Base-by-base conservation (phyloP, 2,329 filamentous ascomycete species). In the Penicillium frequentans region DNA sequence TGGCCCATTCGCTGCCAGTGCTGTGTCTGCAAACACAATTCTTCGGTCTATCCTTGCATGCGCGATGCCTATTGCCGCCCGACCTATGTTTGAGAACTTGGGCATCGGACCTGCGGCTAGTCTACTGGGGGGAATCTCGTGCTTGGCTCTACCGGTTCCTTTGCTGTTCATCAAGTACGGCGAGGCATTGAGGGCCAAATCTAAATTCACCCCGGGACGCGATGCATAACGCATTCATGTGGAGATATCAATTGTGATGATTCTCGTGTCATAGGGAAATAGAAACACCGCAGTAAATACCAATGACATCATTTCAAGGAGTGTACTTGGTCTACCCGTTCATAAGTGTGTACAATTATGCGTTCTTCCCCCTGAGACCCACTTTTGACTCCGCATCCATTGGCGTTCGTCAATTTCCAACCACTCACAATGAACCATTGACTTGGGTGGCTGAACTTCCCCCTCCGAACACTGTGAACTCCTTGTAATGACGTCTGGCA, bases 121-220 rank as follows among this genome's bases (percentile, higher is more conserved):
- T 29, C 68, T 80, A 5, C 63, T 80, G 8, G 78, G 77, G 5
- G 77, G 65, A 1, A 66, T 80, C 1, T 75, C 76, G 33, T 69
- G 70, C 10, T 50, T 74, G 7, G 68, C 73, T 10, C 46, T 80
- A 43, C 77, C 77, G 0, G 75, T 80, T n/a, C 78, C 78, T 1
- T 74, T 79, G 24, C 52, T 79, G 24, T 78, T 80, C 58, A 78
- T 79, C 73, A 73, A 68, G 37, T 78, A 75, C 56, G 75, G 77
- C 7, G 42, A 14, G 31, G 31, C 56, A 24, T 63, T 82, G 49
- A 69, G 80, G 54, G 74, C 68, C 60, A 76, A 68, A 64, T 79
- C 75, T 5, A 80, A 76, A 47, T 79, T 81, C 63, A 75, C 43
- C 14, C 9, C 47, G 35, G 26, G 11, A 10, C 13, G 13, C 9